phyloP scores from a whole-genome alignment of 2,329 filamentous ascomycete genomes.

The Cladosporium velox region DNA sequence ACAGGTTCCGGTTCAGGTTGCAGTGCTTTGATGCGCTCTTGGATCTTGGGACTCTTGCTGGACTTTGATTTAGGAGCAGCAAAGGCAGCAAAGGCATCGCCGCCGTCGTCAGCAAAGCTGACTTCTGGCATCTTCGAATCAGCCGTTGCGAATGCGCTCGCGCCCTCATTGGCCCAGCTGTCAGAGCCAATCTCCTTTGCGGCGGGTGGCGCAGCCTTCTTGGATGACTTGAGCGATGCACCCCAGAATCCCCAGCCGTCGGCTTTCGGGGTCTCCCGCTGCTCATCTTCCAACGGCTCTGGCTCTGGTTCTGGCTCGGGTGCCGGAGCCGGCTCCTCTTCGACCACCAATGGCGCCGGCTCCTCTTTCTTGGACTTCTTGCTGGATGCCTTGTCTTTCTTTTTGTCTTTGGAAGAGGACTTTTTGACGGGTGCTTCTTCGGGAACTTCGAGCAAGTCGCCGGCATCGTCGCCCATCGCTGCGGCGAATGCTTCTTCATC shows the following conservation, averaged over 20 bases:
- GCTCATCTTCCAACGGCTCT: conserved; percentile 20
- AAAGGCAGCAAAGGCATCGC: conserved; percentile 45
- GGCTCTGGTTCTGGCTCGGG: conserved; percentile 22
- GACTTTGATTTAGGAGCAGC: conserved; percentile 44
- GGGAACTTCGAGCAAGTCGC: conserved; percentile 37
- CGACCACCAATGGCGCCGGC: conserved; percentile 26
- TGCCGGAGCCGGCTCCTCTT: conserved; percentile 18
- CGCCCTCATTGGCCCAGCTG: conserved; percentile 45
- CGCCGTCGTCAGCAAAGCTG: conserved; percentile 45
- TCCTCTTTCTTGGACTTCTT: conserved; percentile 31
- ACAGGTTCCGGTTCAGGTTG: conserved; percentile 38
- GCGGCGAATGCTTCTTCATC: conserved; percentile 41
- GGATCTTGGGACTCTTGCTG: conserved; percentile 48
- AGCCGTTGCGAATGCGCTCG: conserved; percentile 37
- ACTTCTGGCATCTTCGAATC: conserved; percentile 47
- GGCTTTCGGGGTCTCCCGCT: conserved; percentile 30
- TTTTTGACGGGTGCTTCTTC: conserved; percentile 34
- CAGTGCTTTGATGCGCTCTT: conserved; percentile 55
- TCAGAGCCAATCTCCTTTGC: conserved; percentile 47
- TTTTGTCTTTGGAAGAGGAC: conserved; percentile 32
- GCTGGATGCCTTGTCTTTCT: conserved; percentile 28
- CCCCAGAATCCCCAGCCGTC: conserved; percentile 49
- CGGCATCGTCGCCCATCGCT: conserved; percentile 38
- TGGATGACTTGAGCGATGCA: conserved; percentile 46
- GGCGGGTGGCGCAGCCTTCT: conserved; percentile 39